Conservation (phyloP, 2,329 filamentous ascomycete genomes). For the Neocucurbitaria cava region DNA sequence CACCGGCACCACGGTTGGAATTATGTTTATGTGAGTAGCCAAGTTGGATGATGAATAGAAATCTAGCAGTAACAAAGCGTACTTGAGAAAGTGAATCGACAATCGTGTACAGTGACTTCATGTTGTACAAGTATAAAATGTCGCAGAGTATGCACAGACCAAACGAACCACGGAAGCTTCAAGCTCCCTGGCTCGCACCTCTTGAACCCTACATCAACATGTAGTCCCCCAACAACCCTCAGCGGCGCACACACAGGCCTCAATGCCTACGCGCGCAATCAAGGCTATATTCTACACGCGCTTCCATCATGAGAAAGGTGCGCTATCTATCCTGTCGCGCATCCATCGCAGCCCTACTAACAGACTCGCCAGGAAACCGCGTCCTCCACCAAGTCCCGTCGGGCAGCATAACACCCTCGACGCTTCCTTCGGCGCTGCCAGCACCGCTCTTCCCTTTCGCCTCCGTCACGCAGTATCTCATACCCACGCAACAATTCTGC, state of each 20-base stretch:
- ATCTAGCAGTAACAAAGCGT: no score
- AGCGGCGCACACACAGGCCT: neutral
- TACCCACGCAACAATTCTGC: slow-evolving; percentile 93
- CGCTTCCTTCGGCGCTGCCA: slow-evolving; percentile 54
- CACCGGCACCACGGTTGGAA: neutral
- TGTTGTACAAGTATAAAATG: no score
- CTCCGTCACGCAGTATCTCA: slow-evolving; percentile 88
- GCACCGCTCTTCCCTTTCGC: slow-evolving; percentile 82
- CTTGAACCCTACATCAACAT: slow-evolving; percentile 18
- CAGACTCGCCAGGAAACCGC: slow-evolving; percentile 60
- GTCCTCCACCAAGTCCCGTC: slow-evolving; percentile 70
- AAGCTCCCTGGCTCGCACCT: slow-evolving; percentile 5
- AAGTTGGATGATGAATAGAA: neutral
- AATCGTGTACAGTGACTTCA: no score
- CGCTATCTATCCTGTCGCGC: no score
- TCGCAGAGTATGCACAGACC: neutral
- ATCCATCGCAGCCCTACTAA: neutral
- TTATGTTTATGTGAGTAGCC: neutral
- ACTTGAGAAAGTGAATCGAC: no score
- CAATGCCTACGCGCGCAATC: slow-evolving; percentile 55
- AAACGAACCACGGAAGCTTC: neutral
- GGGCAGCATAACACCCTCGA: slow-evolving; percentile 59
- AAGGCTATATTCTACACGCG: slow-evolving; percentile 72
- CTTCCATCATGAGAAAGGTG: slow-evolving; percentile 64
- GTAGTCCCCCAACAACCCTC: slow-evolving; percentile 17